A percentile compares a stretch with the other conserved stretches of the same genome.
Evolutionary conservation across 345 rosid genomes (phyloP).

Genomic region (Euphorbia peplus): DNA sequence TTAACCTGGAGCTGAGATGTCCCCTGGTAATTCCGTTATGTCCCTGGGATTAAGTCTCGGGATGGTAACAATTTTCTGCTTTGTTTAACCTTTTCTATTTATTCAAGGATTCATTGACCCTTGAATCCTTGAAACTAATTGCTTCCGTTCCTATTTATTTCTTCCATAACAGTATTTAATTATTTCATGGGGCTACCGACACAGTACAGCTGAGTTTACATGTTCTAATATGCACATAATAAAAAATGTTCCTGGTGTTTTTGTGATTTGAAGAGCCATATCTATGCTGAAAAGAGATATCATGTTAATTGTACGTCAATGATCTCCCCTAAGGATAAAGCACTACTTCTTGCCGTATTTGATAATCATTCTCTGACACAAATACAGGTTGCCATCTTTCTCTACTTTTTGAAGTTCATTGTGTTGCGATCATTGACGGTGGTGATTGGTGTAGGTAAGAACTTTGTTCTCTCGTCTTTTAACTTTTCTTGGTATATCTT

Average conservation of each 20-base stretch:
- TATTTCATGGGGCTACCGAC: neutral
- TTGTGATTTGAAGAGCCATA: neutral
- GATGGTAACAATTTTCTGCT: no score
- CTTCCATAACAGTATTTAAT: no score
- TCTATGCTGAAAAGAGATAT: neutral
- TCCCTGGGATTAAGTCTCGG: no score
- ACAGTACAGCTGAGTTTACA: neutral
- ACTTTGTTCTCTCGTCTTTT: neutral
- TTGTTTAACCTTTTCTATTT: no score
- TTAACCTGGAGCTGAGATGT: no score
- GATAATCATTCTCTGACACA: slow-evolving; percentile 3
- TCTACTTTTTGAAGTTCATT: slow-evolving; percentile 45
- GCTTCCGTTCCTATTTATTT: no score
- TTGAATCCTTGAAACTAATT: no score
- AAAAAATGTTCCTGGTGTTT: neutral
- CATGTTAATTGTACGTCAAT: no score
- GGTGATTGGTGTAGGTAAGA: slow-evolving; percentile 51
- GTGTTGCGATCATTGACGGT: slow-evolving; percentile 37
- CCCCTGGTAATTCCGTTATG: no score
- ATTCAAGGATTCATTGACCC: no score
- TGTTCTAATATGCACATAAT: neutral
- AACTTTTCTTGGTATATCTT: neutral
- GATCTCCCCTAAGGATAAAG: no score
- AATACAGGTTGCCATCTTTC: slow-evolving; percentile 42
- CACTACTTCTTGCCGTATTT: no score